These are phyloP conservation scores for Boletus huronensis DNA, from an alignment of 768 basidiomycete species.

Conservation along the genomic window DNA sequence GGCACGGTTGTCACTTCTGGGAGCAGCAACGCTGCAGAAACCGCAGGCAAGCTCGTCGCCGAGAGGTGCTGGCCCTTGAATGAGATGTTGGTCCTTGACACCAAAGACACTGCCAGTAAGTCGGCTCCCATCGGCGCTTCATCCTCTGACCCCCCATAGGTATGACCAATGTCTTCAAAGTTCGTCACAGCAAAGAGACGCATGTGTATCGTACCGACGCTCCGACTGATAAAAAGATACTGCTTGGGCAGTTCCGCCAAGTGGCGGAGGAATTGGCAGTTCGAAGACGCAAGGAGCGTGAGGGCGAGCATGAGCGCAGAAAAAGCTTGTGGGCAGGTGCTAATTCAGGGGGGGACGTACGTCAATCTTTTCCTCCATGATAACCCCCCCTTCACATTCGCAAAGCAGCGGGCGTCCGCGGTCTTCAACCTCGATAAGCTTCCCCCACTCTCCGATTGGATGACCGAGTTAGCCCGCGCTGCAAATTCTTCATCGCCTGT, in stretches of 20 bases:
- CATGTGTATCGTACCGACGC: conserved; percentile 89
- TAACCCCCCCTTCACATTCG: background rate
- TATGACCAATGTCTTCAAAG: conserved; percentile 97
- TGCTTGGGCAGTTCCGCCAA: conserved; percentile 83
- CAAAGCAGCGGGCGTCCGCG: conserved; percentile 32
- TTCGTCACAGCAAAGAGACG: conserved; percentile 89
- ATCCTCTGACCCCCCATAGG: conserved; percentile 32
- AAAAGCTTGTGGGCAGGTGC: conserved; percentile 64
- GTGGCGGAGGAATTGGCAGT: conserved; percentile 89
- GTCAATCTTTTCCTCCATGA: conserved; percentile 7
- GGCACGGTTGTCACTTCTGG: conserved; percentile 47
- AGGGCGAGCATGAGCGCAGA: conserved; percentile 87
- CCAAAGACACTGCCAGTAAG: conserved; percentile 90
- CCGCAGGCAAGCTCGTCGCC: conserved; percentile 76
- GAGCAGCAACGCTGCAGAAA: conserved; percentile 55
- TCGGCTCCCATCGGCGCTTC: background rate
- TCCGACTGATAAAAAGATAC: conserved; percentile 77
- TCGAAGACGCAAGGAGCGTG: conserved; percentile 88
- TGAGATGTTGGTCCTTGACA: conserved; percentile 93
- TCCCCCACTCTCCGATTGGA: conserved; percentile 72
- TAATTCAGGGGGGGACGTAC: conserved; percentile 43
- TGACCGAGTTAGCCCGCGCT: conserved; percentile 61
- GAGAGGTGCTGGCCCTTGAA: conserved; percentile 91
- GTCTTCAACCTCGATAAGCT: conserved; percentile 36
- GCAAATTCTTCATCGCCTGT: conserved; percentile 37